These are phyloP conservation scores for Candida jianshihensis DNA, from an alignment of 805 yeast genomes.

Conservation along the genomic window DNA sequence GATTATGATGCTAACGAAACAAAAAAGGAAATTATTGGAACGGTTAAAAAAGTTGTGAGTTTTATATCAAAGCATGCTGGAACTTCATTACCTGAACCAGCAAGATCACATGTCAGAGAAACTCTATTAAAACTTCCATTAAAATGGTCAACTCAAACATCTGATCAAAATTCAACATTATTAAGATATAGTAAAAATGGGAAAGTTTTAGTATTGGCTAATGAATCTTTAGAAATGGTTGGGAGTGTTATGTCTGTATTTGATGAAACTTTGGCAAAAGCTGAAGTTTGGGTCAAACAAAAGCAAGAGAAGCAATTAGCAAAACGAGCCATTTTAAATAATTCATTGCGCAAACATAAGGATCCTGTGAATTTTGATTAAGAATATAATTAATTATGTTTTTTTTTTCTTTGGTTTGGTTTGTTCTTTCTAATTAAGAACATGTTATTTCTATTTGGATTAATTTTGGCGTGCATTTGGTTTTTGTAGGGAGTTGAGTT, in stretches of 20 bases:
- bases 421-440: no score
- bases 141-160: conserved; percentile 49
- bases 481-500: no score
- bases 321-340: conserved; percentile 23
- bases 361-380: not conserved
- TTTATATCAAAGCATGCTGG: conserved; percentile 84
- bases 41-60: conserved; percentile 82
- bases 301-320: conserved; percentile 31
- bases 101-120: conserved; percentile 73
- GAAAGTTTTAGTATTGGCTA: conserved; percentile 72
- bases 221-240: conserved; percentile 82
- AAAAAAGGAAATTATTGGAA: conserved; percentile 77
- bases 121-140: conserved; percentile 70
- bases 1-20: conserved; percentile 30
- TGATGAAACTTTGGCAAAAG: conserved; percentile 75
- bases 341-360: conserved; percentile 9
- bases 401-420: not conserved
- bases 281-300: conserved; percentile 73
- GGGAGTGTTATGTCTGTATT: conserved; percentile 76
- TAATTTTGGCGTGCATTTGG: no score
- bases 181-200: conserved; percentile 43
- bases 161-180: conserved; percentile 4
- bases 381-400: not conserved
- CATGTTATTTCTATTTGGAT: no score
- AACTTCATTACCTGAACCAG: conserved; percentile 66